A percentile compares a stretch with the other conserved stretches of the same genome.
These are phyloP conservation scores for Collybia nuda DNA, from an alignment of 768 basidiomycete species.

Conservation along the genomic window DNA sequence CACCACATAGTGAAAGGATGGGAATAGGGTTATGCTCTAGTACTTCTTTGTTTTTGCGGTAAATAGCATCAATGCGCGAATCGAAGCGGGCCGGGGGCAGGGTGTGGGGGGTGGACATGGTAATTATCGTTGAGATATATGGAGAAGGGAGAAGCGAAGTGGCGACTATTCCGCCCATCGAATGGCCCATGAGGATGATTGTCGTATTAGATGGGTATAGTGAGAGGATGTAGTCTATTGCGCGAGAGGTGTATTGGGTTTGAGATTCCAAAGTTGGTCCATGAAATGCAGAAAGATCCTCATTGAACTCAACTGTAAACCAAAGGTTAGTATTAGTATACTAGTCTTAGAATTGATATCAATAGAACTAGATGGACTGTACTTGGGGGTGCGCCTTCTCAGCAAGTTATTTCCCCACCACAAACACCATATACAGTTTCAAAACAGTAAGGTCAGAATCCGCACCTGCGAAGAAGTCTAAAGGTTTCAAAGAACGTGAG, in stretches of 20 bases:
- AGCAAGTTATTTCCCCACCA: no score
- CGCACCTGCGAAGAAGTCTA: slow-evolving; percentile 89
- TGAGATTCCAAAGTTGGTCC: slow-evolving; percentile 85
- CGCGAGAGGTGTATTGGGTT: slow-evolving; percentile 67
- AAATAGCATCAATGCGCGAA: slow-evolving; percentile 73
- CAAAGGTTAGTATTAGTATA: slow-evolving; percentile 2
- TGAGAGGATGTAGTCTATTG: slow-evolving; percentile 77
- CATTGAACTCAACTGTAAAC: slow-evolving; percentile 86
- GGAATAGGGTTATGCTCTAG: slow-evolving; percentile 54
- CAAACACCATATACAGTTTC: no score
- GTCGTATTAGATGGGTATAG: slow-evolving; percentile 63
- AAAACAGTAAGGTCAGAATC: background rate
- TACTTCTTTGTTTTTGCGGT: slow-evolving; percentile 40
- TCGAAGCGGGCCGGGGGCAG: slow-evolving; percentile 91
- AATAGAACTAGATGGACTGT: no score
- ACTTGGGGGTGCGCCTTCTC: no score
- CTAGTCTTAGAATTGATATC: background rate
- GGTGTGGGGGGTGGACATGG: slow-evolving; percentile 94
- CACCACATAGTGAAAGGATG: slow-evolving; percentile 87
- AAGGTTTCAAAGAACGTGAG: slow-evolving; percentile 44
- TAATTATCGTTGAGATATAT: slow-evolving; percentile 77
- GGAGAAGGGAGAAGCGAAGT: slow-evolving; percentile 70
- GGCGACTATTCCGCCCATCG: slow-evolving; percentile 96
- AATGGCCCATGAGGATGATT: slow-evolving; percentile 87
- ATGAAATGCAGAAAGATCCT: slow-evolving; percentile 95